Percentiles rank a stretch among this genome's conserved stretches.
phyloP scores from a whole-genome alignment of 2,329 filamentous ascomycete genomes.

The Hypoxylon sp. region DNA sequence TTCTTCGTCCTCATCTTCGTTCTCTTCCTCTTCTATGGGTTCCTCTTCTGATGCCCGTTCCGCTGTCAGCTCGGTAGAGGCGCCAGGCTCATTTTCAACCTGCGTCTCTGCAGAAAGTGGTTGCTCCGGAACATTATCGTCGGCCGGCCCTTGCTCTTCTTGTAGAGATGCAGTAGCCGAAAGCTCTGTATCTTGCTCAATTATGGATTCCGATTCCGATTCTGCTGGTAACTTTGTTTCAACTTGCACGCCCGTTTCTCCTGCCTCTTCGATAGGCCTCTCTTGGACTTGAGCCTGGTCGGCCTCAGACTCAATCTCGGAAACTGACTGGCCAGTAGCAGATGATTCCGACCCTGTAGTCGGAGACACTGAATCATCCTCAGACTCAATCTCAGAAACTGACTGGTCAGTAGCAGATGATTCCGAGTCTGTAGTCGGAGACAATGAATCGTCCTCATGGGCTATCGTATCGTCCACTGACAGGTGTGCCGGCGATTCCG shows the following conservation, averaged over 20 bases:
- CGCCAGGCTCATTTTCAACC: slow-evolving; percentile 3
- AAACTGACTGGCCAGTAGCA: neutral
- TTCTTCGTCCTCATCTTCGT: slow-evolving; percentile 41
- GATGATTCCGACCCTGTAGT: slow-evolving; percentile 8
- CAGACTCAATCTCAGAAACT: neutral
- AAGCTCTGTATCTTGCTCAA: slow-evolving; percentile 4
- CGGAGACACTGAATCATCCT: too few relatives aligned
- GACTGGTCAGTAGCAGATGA: slow-evolving; percentile 5
- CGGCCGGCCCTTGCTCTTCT: slow-evolving; percentile 1
- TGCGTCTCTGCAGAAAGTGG: neutral
- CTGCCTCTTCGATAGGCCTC: neutral
- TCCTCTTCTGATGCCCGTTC: slow-evolving; percentile 45
- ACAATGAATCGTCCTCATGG: slow-evolving; percentile 16
- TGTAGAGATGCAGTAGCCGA: neutral
- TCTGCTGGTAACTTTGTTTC: neutral
- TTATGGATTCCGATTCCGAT: slow-evolving; percentile 3
- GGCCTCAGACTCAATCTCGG: neutral
- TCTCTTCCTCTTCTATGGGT: slow-evolving; percentile 44
- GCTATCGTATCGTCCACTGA: slow-evolving; percentile 6
- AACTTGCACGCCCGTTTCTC: slow-evolving; percentile 3
- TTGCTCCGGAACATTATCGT: slow-evolving; percentile 7
- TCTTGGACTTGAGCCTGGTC: slow-evolving; percentile 11
- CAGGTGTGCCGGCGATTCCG: slow-evolving; percentile 8
- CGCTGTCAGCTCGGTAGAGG: slow-evolving; percentile 1
- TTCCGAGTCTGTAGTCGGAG: neutral